These are phyloP conservation scores for Strobilomyces dryophilus DNA, from an alignment of 768 basidiomycete genomes.

Conservation along the genomic window DNA sequence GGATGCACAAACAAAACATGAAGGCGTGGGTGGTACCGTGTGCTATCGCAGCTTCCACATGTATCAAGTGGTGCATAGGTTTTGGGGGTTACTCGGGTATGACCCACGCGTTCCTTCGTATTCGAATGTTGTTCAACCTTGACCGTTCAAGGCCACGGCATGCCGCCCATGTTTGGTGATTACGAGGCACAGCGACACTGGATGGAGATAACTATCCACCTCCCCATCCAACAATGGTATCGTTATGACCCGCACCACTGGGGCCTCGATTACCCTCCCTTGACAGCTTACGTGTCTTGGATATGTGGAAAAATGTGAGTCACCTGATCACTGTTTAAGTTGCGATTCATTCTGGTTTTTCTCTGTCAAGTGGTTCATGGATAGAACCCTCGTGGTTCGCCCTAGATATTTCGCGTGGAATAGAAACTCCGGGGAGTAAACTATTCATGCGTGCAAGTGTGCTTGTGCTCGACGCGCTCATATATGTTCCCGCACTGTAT, in stretches of 20 bases:
- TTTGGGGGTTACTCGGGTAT: constrained; percentile 81
- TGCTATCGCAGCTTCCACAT: constrained; percentile 47
- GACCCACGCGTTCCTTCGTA: constrained; percentile 14
- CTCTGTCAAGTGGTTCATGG: constrained; percentile 40
- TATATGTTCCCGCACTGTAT: constrained; percentile 73
- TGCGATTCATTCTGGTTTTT: constrained; percentile 3
- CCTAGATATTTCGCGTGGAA: constrained; percentile 63
- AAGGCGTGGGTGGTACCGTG: constrained; percentile 57
- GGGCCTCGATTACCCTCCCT: constrained; percentile 93
- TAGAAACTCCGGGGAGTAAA: constrained; percentile 62
- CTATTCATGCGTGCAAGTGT: constrained; percentile 82
- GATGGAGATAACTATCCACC: constrained; percentile 86
- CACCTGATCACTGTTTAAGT: constrained; percentile 15
- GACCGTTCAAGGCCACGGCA: constrained; percentile 48
- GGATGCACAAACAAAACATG: constrained; percentile 72
- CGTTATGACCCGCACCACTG: constrained; percentile 85
- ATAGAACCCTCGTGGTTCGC: constrained; percentile 67
- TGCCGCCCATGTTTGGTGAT: constrained; percentile 86
- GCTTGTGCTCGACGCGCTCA: constrained; percentile 56
- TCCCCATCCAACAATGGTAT: constrained; percentile 80
- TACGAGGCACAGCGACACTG: constrained; percentile 94
- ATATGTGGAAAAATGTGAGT: constrained; percentile 71
- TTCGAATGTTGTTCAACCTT: neutral
- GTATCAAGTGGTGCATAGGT: constrained; percentile 67
- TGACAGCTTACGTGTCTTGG: constrained; percentile 90